Evolutionary conservation across 2,329 filamentous ascomycete species (phyloP), one percentile per base, ranked within the genome.

Genomic region (Aureobasidium musti): DNA sequence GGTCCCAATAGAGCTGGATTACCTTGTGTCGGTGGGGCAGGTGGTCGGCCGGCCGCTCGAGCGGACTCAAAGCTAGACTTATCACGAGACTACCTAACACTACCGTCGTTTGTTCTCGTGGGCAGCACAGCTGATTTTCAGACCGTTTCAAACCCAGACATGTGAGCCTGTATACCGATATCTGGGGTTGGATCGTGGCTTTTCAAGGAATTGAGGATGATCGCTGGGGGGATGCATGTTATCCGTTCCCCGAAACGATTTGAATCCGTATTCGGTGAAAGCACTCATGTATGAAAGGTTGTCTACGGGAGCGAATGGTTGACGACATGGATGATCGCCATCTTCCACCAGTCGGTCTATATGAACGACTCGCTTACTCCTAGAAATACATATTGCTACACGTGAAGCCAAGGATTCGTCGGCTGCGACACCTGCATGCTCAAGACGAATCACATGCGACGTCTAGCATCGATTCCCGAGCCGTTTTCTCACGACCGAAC

Each of bases 371-470:
- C 59, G 59, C 59, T 63, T 63, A 63, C 43, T 47, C 21, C 21
- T 35, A 60, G 26, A 47, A 26, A 23, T 41, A 47, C n/a, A 45
- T 59, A 59, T 59, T 45, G 39, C 37, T 60, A 35, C 56, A 60
- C 53, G 56, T 60, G 59, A 50, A 39, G 59, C 59, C 60, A 63
- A 52, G 28, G 19, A 30, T 50, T n/a, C 37, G 19, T 53, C 60
- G 60, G 60, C 47, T 63, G 35, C 60, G 45, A 49, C 47, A 8
- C 11, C 33, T 52, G 23, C 60, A 63, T 53, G 47, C 17, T 53
- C 47, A 26, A 53, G 60, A 63, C 60, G 60, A 41, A 63, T 63
- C 60, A 63, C 60, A 63, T 63, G 60, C 60, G 43, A 63, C 30
- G 21, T 13, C 57, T 47, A 17, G 19, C 57, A 35, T 14, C 26